Evolutionary conservation across 2,329 filamentous ascomycete species (phyloP).

Genomic region (Malbranchea zuffiana): DNA sequence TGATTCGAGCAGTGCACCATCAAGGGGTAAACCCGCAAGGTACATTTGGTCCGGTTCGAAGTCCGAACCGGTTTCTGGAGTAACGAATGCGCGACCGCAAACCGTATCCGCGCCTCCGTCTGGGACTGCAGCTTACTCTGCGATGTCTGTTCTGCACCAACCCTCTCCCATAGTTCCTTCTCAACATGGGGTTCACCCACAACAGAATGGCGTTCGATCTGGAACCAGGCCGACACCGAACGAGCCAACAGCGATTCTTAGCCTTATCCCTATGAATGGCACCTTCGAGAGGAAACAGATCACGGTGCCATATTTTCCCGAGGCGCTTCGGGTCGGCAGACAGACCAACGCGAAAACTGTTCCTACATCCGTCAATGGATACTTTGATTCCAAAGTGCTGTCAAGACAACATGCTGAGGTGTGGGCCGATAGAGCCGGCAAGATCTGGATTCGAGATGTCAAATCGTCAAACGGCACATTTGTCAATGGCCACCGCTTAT

Average conservation of each 20-base stretch:
- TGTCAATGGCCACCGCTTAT: conserved; percentile 82
- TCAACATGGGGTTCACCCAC: conserved; percentile 56
- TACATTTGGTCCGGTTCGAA: conserved; percentile 57
- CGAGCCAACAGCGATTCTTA: conserved; percentile 65
- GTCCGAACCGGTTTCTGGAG: conserved; percentile 52
- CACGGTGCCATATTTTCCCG: conserved; percentile 81
- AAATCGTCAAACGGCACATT: conserved; percentile 99
- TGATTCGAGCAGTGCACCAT: conserved; percentile 31
- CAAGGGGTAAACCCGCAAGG: conserved; percentile 38
- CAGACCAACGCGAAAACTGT: conserved; percentile 96
- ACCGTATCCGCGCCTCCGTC: conserved; percentile 48
- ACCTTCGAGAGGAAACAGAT: conserved; percentile 98
- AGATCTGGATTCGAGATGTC: conserved; percentile 92
- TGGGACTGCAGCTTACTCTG: conserved; percentile 48
- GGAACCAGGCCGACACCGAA: conserved; percentile 34
- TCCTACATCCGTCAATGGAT: conserved; percentile 82
- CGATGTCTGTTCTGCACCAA: conserved; percentile 53
- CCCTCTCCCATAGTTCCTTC: conserved; percentile 54
- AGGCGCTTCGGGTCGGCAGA: conserved; percentile 84
- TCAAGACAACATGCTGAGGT: conserved; percentile 94
- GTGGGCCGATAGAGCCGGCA: conserved; percentile 73
- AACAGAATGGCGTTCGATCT: conserved; percentile 46
- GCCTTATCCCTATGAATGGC: conserved; percentile 80
- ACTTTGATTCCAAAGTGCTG: conserved; percentile 95
- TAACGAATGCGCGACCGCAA: conserved; percentile 52